Conservation (phyloP, 371 early-diverging fungal species). For the Entomophthora muscae region DNA sequence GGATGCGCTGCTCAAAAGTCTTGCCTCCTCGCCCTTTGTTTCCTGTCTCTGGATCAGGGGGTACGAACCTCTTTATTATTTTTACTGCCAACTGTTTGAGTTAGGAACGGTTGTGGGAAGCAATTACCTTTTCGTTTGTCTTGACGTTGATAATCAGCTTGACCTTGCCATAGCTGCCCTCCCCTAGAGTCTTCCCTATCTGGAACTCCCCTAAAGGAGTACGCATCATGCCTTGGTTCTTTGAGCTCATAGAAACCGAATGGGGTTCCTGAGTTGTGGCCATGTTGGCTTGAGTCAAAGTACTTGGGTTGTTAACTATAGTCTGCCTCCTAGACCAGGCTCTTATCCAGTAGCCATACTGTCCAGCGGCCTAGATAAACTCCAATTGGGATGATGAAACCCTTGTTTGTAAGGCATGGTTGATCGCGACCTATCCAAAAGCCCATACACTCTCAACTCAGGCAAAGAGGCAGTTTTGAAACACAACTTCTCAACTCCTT, state of each 20-base stretch:
- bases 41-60: slow-evolving; percentile 5
- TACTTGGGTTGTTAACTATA: no score
- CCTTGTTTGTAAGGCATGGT: no score
- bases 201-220: slow-evolving; percentile 11
- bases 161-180: slow-evolving; percentile 11
- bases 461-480: no score
- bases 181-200: slow-evolving; percentile 10
- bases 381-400: no score
- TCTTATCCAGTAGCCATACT: no score
- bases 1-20: slow-evolving; percentile 8
- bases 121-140: slow-evolving; percentile 9
- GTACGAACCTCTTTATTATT: slow-evolving; percentile 9
- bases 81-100: slow-evolving; percentile 10
- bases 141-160: slow-evolving; percentile 8
- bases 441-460: no score
- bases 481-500: no score
- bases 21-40: slow-evolving; percentile 8
- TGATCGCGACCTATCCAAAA: no score
- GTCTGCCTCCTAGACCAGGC: no score
- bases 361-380: no score
- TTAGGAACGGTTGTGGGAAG: not conserved
- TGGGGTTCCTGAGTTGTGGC: not conserved
- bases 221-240: slow-evolving; percentile 5
- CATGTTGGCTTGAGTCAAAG: no score
- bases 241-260: not conserved